These are phyloP conservation scores for Cokeromyces recurvatus DNA, from an alignment of 371 early-diverging fungal species.

Conservation along the genomic window DNA sequence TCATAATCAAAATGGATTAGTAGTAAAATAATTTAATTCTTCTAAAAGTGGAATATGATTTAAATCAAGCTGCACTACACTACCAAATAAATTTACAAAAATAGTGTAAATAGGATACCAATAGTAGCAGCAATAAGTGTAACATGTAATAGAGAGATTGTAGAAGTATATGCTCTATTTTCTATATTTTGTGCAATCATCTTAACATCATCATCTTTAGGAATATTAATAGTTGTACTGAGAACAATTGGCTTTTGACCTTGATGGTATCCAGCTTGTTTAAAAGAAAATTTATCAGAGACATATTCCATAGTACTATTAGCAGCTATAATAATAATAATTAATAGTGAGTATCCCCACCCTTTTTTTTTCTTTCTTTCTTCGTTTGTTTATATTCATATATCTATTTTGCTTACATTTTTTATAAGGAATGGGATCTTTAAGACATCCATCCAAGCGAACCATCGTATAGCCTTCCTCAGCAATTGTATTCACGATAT, in stretches of 20 bases:
- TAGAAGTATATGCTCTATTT: neutral
- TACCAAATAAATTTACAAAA: neutral
- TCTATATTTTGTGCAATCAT: neutral
- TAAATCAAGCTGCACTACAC: too few species aligned
- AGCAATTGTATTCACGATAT: slow-evolving; percentile 43
- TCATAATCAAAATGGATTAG: too few species aligned
- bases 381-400: too few species aligned
- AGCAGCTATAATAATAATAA: slow-evolving; percentile 2
- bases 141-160: neutral
- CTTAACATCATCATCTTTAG: neutral
- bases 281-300: slow-evolving; percentile 42
- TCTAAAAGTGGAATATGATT: too few species aligned
- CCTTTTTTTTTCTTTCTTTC: neutral
- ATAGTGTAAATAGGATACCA: slow-evolving; percentile 1
- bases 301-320: slow-evolving; percentile 27
- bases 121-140: neutral
- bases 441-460: slow-evolving; percentile 53
- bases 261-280: slow-evolving; percentile 42
- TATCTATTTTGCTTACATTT: too few species aligned
- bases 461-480: slow-evolving; percentile 54
- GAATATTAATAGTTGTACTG: neutral
- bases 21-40: too few species aligned
- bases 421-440: slow-evolving; percentile 52
- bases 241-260: slow-evolving; percentile 29
- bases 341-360: neutral